phyloP scores from a whole-genome alignment of 148 eudicot species.

The Diospyros kaki region DNA sequence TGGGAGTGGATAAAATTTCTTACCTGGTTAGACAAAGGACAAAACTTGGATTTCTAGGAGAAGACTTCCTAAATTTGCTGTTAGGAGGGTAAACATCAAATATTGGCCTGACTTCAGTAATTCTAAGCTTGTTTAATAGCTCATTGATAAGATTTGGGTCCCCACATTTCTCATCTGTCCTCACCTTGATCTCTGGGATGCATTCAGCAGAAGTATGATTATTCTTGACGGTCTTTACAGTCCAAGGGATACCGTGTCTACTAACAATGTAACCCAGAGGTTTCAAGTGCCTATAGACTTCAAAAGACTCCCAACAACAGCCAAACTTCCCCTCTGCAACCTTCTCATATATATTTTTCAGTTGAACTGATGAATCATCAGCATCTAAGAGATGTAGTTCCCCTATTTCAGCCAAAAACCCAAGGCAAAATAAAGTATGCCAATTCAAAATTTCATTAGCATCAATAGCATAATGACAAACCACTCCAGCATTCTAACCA shows the following conservation, averaged over 20 bases:
- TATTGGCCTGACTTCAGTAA: slow-evolving; percentile 44
- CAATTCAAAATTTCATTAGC: neutral
- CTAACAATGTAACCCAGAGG: slow-evolving; percentile 83
- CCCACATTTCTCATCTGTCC: slow-evolving; percentile 11
- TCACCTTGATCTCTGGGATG: slow-evolving; percentile 11
- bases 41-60: slow-evolving; percentile 74
- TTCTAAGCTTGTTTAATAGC: slow-evolving; percentile 40
- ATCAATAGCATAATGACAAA: neutral
- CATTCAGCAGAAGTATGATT: slow-evolving; percentile 19
- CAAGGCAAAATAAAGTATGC: slow-evolving; percentile 14
- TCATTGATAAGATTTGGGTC: slow-evolving; percentile 23
- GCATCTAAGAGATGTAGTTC: slow-evolving; percentile 51
- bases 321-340: slow-evolving; percentile 48
- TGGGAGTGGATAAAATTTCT: neutral
- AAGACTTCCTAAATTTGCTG: slow-evolving; percentile 78
- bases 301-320: slow-evolving; percentile 74
- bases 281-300: slow-evolving; percentile 72
- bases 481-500: neutral
- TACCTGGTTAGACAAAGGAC: slow-evolving; percentile 63
- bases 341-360: slow-evolving; percentile 59
- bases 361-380: slow-evolving; percentile 30
- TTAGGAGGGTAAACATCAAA: slow-evolving; percentile 89
- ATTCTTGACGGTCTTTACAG: slow-evolving; percentile 39
- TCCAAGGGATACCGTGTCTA: slow-evolving; percentile 62
- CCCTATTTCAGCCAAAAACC: slow-evolving; percentile 85